These are phyloP conservation scores for Globisporangium okanoganense DNA, from an alignment of 352 stramenopile species.

Conservation along the genomic window DNA sequence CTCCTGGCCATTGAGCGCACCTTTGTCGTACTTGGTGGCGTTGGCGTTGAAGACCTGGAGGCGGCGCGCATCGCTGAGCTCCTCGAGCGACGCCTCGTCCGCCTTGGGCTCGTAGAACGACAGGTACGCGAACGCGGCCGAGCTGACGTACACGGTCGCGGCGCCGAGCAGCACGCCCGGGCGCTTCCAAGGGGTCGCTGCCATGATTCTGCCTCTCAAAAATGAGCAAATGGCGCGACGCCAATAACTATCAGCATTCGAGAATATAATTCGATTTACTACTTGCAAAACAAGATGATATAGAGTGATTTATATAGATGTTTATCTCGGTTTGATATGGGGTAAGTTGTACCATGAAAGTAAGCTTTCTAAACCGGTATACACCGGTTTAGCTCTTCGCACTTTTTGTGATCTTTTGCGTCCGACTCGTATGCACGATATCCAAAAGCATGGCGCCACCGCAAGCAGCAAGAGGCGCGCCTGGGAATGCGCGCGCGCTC, in stretches of 20 bases:
- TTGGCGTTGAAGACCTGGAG: constrained; percentile 70
- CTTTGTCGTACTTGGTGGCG: constrained; percentile 66
- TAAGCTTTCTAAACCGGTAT: not conserved
- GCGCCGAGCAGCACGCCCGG: constrained; percentile 53
- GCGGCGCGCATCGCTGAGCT: constrained; percentile 46
- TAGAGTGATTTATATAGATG: too few species aligned
- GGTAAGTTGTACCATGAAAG: not conserved
- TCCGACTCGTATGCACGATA: not conserved
- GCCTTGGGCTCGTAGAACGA: constrained; percentile 67
- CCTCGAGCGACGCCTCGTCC: constrained; percentile 13
- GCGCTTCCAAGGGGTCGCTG: constrained; percentile 32
- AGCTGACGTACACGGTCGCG: constrained; percentile 50
- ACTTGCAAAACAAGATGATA: too few species aligned
- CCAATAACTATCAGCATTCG: not conserved
- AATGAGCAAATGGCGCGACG: not conserved
- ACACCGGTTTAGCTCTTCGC: not conserved
- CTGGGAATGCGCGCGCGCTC: constrained; percentile 11
- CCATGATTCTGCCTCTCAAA: constrained; percentile 14
- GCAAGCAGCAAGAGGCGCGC: not conserved
- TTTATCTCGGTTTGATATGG: too few species aligned
- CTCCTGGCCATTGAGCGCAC: constrained; percentile 14
- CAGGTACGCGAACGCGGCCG: constrained; percentile 57
- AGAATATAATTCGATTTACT: not conserved
- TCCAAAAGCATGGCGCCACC: not conserved
- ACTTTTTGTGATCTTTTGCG: not conserved